phyloP scores from a whole-genome alignment of 2,329 filamentous ascomycete genomes.

The Aspergillus versicolor region DNA sequence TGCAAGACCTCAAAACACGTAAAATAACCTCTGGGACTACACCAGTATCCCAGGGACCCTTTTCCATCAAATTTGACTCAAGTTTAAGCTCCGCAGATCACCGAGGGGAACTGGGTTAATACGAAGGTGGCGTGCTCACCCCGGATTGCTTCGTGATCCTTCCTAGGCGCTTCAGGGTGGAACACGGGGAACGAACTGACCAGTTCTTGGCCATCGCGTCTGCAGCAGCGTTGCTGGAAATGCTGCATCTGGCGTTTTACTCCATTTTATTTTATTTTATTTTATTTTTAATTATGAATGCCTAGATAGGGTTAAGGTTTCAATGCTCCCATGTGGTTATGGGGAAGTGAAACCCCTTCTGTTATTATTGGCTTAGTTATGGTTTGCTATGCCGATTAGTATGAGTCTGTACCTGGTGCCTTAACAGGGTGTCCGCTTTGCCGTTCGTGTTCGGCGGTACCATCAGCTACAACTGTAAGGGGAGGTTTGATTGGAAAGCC shows the following conservation, averaged over 20 bases:
- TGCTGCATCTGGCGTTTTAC: no score
- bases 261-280: no score
- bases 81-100: not conserved
- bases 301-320: not conserved
- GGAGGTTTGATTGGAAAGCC: not conserved
- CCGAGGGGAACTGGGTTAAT: no score
- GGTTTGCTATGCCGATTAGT: not conserved
- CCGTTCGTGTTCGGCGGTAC: not conserved
- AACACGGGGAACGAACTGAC: no score
- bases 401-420: no score
- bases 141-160: no score
- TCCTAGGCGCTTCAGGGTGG: not conserved
- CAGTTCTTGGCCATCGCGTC: no score
- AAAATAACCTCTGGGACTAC: no score
- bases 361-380: not conserved
- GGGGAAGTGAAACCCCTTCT: not conserved
- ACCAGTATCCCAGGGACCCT: not conserved
- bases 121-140: no score
- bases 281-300: no score
- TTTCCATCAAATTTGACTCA: not conserved
- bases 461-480: not conserved
- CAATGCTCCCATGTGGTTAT: not conserved
- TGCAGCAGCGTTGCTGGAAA: no score
- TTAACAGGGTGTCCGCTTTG: not conserved
- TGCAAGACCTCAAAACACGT: no score